A percentile compares a stretch with the other conserved stretches of the same genome.
Conservation (phyloP, 2,329 filamentous ascomycete species). For the Ophiobolus disseminans region DNA sequence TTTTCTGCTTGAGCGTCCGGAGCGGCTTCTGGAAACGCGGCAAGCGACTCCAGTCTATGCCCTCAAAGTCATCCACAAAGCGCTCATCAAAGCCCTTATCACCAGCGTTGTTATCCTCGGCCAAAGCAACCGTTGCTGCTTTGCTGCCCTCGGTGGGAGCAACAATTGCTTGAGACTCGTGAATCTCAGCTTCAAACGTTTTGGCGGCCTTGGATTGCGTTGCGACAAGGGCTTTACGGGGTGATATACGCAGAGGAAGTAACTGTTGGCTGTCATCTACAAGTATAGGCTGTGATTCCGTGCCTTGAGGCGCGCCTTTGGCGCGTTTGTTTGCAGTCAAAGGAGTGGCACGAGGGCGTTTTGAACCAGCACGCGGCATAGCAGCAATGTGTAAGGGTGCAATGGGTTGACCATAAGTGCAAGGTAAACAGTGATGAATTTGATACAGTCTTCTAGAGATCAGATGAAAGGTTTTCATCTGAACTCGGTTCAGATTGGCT, state of each 20-base stretch:
- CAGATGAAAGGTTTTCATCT: no score
- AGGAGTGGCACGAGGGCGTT: not conserved
- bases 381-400: no score
- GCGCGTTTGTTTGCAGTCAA: not conserved
- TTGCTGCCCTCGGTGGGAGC: not conserved
- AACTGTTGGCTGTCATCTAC: not conserved
- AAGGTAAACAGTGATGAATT: no score
- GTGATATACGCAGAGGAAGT: not conserved
- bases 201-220: not conserved
- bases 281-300: not conserved
- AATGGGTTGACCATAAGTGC: no score
- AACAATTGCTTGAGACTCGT: not conserved
- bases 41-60: slow-evolving; percentile 19
- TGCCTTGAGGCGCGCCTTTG: not conserved
- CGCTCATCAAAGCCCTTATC: not conserved
- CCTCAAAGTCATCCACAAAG: not conserved
- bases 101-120: not conserved
- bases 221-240: not conserved
- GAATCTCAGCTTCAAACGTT: not conserved
- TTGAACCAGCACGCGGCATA: not conserved
- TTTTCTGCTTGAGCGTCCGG: slow-evolving; percentile 16
- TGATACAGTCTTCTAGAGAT: no score
- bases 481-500: no score
- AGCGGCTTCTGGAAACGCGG: slow-evolving; percentile 29
- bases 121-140: not conserved